A percentile compares a stretch with the other conserved stretches of the same genome.
phyloP scores from a whole-genome alignment of 768 basidiomycete genomes.

The Trametes cinnabarina region DNA sequence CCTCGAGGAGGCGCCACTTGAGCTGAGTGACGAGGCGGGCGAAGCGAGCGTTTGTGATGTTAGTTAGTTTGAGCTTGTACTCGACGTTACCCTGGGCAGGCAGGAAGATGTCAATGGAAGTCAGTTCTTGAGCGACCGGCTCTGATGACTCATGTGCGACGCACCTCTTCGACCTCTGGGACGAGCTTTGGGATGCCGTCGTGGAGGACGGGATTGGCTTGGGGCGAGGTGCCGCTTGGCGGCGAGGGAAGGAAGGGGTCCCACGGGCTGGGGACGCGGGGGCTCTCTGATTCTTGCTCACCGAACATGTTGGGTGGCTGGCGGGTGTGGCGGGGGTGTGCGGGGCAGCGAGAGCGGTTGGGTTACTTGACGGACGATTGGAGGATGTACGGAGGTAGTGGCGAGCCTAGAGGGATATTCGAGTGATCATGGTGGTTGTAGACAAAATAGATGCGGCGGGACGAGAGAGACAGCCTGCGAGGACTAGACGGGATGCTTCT shows the following conservation, averaged over 20 bases:
- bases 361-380: constrained; percentile 17
- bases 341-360: background rate
- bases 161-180: constrained; percentile 72
- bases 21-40: constrained; percentile 88
- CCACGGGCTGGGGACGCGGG: constrained; percentile 81
- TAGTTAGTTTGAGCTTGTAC: constrained; percentile 88
- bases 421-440: constrained; percentile 48
- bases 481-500: background rate
- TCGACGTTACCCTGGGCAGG: constrained; percentile 75
- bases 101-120: background rate
- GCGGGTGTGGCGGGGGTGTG: background rate
- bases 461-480: background rate
- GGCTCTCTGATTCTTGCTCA: constrained; percentile 78
- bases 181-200: constrained; percentile 59
- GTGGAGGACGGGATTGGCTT: constrained; percentile 28
- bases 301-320: constrained; percentile 58
- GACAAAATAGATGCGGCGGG: background rate
- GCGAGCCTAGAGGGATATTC: constrained; percentile 44
- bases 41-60: constrained; percentile 74
- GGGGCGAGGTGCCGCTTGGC: constrained; percentile 33
- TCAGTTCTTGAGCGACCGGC: background rate
- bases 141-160: background rate
- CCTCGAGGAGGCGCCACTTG: constrained; percentile 80
- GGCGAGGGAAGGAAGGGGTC: constrained; percentile 66
- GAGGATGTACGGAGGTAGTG: constrained; percentile 5